A percentile compares a stretch with the other conserved stretches of the same genome.
Evolutionary conservation across 495 filamentous ascomycete genomes (phyloP).

Genomic region (Neurospora sp.): DNA sequence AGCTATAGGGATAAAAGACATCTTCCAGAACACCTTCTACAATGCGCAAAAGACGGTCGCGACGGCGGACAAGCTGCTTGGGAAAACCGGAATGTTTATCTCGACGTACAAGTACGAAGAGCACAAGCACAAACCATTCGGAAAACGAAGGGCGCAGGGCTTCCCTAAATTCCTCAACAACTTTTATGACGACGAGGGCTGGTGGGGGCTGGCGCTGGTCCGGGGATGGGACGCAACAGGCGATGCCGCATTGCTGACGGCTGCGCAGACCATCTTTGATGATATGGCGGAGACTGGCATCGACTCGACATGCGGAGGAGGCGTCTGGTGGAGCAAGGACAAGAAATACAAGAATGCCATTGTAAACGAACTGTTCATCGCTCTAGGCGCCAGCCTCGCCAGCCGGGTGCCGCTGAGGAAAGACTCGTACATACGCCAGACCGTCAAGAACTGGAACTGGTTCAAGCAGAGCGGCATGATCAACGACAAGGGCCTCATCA

Average conservation of each 20-base stretch:
- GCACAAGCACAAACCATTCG: not conserved
- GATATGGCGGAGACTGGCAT: constrained; percentile 48
- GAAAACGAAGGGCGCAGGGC: constrained; percentile 17
- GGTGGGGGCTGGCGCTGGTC: constrained; percentile 64
- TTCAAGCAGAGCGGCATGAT: constrained; percentile 57
- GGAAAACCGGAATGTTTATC: constrained; percentile 16
- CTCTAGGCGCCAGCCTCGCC: constrained; percentile 60
- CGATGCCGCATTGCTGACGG: constrained; percentile 41
- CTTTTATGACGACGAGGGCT: constrained; percentile 63
- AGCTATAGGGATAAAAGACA: constrained; percentile 22
- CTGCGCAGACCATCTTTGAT: constrained; percentile 50
- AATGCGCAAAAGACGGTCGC: constrained; percentile 29
- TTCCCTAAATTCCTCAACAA: constrained; percentile 48
- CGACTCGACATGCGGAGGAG: constrained; percentile 48
- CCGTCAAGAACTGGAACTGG: constrained; percentile 55
- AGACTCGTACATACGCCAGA: constrained; percentile 46
- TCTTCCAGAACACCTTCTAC: constrained; percentile 33
- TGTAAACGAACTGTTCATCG: constrained; percentile 65
- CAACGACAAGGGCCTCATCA: constrained; percentile 53
- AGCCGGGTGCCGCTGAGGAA: constrained; percentile 45
- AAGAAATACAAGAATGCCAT: constrained; percentile 57
- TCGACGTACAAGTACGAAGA: constrained; percentile 22
- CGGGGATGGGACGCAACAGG: constrained; percentile 53
- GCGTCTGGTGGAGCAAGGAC: constrained; percentile 61
- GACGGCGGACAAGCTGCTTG: constrained; percentile 22